Evolutionary conservation across 2,329 filamentous ascomycete genomes (phyloP).

Genomic region (Pseudofabraea citricarpa): DNA sequence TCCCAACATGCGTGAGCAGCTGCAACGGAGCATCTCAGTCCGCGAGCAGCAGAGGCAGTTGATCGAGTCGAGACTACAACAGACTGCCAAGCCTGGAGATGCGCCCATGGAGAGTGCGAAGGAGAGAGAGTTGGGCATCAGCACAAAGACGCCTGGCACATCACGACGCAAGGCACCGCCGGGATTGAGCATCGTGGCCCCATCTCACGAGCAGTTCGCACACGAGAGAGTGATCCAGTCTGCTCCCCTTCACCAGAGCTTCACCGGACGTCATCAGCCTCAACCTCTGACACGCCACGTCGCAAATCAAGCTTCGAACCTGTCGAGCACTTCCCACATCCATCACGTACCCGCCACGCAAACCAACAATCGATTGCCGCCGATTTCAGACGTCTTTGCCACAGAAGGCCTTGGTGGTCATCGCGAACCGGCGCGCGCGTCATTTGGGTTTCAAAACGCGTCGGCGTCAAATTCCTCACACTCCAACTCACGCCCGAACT

Average conservation of each 20-base stretch:
- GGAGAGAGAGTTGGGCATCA: conserved; percentile 42
- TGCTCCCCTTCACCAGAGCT: conserved; percentile 88
- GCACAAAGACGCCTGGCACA: conserved; percentile 66
- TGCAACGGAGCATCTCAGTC: conserved; percentile 90
- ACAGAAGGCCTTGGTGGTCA: conserved; percentile 64
- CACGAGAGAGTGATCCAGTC: conserved; percentile 96
- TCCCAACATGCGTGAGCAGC: conserved; percentile 91
- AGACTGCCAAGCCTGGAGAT: conserved; percentile 77
- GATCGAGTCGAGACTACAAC: conserved; percentile 86
- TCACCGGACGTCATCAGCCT: conserved; percentile 81
- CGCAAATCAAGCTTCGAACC: conserved; percentile 74
- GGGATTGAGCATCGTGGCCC: conserved; percentile 90
- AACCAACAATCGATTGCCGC: conserved; percentile 86
- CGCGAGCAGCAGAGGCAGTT: conserved; percentile 91
- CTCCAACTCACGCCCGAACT: conserved; percentile 59
- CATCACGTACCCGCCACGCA: conserved; percentile 85
- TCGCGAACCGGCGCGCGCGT: conserved; percentile 36
- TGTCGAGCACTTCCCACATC: conserved; percentile 83
- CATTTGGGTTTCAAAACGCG: conserved; percentile 9
- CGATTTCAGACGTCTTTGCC: conserved; percentile 91
- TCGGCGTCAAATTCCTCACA: conserved; percentile 53
- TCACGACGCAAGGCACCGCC: conserved; percentile 77
- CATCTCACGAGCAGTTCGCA: conserved; percentile 86
- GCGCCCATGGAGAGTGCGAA: conserved; percentile 52
- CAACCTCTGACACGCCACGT: conserved; percentile 73